Evolutionary conservation across 108 stramenopile genomes (phyloP), one percentile per base, ranked within the genome.

Genomic region (Cyclotella choctawhatcheeana): DNA sequence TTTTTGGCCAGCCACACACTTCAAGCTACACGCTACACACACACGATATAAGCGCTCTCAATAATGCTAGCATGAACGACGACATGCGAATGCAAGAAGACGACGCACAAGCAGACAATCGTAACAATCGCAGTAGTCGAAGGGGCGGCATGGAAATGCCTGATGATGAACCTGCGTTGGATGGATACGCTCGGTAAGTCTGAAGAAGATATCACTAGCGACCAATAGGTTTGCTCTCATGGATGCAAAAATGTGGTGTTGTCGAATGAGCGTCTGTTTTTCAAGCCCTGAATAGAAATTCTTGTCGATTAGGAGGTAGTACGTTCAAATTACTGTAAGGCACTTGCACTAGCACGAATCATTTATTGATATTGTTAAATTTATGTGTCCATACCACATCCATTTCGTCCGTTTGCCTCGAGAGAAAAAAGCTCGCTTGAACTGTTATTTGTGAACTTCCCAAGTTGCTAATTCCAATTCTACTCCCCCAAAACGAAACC

Each of bases 121-220:
- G 47, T 47, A 40, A 62, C 73, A 67, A 63, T 25, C 34, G 66
- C 18, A 64, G 55, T 64, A 32, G 47, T 33, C 31, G 60, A 26
- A 64, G 58, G 20, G 64, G 62, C 17, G 76, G 60, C 17, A 51
- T 69, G 35, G 45, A 76, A 25, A 50, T 62, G 6, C 74, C 69
- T 20, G 89, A 93, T 22, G 89, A 93, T 71, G 92, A 93, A 63
- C 93, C 93, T 31, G 82, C 87, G 47, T 69, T 93, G 60, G 88
- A 90, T 58, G 93, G 93, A 65, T 93, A 93, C 60, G 83, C 85
- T 71, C 73, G 93, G 92, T 92, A 69, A 71, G 90, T 58, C 25
- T 13, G 20, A 14, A 8, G 31, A 14, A 26, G 35, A 8, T 40
- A 8, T 40, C 8, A 40, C 6, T 40, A 12, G 6, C 8, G 12